phyloP scores from a whole-genome alignment of 2,329 filamentous ascomycete genomes.

The Domatiomyces globalis region DNA sequence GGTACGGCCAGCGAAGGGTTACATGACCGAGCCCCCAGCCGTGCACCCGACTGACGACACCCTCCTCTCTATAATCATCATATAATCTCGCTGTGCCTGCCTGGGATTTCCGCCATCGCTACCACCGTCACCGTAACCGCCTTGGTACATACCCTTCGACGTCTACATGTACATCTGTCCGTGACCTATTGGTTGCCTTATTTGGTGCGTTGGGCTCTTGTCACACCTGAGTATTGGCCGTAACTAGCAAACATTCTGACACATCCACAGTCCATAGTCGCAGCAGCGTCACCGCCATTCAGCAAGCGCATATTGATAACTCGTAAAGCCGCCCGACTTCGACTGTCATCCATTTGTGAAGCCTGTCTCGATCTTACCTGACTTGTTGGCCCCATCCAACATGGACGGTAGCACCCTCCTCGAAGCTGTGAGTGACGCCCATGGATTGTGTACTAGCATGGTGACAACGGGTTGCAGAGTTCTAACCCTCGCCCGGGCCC shows the following conservation, averaged over 20 bases:
- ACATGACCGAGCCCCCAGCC: conserved; percentile 14
- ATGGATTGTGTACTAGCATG: not conserved
- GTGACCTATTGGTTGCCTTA: not conserved
- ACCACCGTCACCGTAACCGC: not conserved
- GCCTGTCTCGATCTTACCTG: not conserved
- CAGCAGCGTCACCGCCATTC: not conserved
- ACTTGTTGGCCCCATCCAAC: not conserved
- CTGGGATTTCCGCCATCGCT: not conserved
- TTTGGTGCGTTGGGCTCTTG: not conserved
- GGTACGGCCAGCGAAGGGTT: conserved; percentile 19
- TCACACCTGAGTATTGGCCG: not conserved
- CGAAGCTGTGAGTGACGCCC: not conserved
- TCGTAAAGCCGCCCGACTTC: not conserved
- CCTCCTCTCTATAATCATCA: conserved; percentile 10
- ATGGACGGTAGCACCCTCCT: not conserved
- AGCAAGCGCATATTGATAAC: not conserved
- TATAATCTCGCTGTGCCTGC: not conserved
- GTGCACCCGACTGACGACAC: conserved; percentile 12
- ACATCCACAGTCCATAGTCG: not conserved
- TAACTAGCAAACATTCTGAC: not conserved
- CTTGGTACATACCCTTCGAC: not conserved
- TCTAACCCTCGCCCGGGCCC: not conserved
- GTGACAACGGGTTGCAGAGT: not conserved
- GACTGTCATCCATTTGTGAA: not conserved
- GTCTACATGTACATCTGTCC: not conserved